A percentile compares a stretch with the other conserved stretches of the same genome.
phyloP scores from a whole-genome alignment of 345 rosid species.

The Rhodomyrtus tomentosa region DNA sequence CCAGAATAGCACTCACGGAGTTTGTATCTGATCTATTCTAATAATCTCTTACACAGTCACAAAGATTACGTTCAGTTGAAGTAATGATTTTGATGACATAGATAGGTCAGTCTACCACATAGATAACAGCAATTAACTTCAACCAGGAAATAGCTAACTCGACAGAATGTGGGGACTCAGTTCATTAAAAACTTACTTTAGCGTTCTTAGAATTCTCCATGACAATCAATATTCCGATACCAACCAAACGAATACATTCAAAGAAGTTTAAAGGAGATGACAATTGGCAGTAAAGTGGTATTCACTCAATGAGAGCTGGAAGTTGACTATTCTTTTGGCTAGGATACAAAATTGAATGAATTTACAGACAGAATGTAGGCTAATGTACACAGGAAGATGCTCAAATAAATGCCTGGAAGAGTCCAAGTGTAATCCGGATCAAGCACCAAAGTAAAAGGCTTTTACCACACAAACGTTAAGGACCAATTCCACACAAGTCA shows the following conservation, averaged over 20 bases:
- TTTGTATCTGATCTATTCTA: not conserved
- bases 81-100: not conserved
- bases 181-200: not conserved
- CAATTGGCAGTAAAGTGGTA: not conserved
- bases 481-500: not conserved
- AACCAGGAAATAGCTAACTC: not conserved
- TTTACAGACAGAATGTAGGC: not conserved
- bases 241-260: not conserved
- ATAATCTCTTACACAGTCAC: not conserved
- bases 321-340: not conserved
- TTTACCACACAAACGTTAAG: not conserved
- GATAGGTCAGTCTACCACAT: not conserved
- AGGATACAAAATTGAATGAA: not conserved
- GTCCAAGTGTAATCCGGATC: not conserved
- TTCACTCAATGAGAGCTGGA: not conserved
- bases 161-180: not conserved
- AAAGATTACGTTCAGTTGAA: not conserved
- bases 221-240: not conserved
- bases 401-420: not conserved
- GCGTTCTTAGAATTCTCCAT: not conserved
- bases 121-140: not conserved
- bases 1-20: not conserved
- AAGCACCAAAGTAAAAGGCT: not conserved
- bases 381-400: not conserved
- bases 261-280: not conserved